Conservation (phyloP, 768 basidiomycete genomes). For the Boletus rubescentipes region DNA sequence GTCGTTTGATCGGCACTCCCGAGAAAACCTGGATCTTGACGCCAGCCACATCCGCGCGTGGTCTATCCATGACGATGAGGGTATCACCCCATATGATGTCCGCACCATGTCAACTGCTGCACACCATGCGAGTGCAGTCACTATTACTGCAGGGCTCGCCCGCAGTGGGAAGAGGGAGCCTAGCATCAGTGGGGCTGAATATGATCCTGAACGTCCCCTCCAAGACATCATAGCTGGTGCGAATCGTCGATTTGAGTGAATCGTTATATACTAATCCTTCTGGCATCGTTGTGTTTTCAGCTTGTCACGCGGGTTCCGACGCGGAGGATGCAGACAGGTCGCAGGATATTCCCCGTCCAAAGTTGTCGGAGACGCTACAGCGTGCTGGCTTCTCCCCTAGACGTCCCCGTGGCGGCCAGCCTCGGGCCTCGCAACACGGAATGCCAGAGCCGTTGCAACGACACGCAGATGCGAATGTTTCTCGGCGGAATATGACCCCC, state of each 20-base stretch:
- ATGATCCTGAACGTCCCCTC: conserved; percentile 80
- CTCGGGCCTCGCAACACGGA: conserved; percentile 23
- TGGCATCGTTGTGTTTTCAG: conserved; percentile 34
- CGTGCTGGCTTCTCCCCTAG: conserved; percentile 73
- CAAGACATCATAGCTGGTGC: conserved; percentile 69
- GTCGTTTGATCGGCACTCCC: conserved; percentile 59
- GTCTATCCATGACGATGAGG: conserved; percentile 68
- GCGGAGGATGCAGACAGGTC: conserved; percentile 47
- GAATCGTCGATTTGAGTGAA: not conserved
- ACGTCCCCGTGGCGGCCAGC: conserved; percentile 56
- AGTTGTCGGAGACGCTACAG: conserved; percentile 68
- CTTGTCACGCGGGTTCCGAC: conserved; percentile 48
- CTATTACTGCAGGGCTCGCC: conserved; percentile 77
- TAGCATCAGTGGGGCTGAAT: conserved; percentile 74
- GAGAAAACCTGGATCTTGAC: conserved; percentile 57
- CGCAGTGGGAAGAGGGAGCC: conserved; percentile 50
- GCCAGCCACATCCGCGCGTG: conserved; percentile 51
- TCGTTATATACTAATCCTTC: not conserved
- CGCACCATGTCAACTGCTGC: conserved; percentile 80
- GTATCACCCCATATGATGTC: conserved; percentile 62
- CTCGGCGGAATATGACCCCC: conserved; percentile 34
- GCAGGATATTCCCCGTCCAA: conserved; percentile 50
- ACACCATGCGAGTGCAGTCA: conserved; percentile 88
- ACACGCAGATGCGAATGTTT: conserved; percentile 10
- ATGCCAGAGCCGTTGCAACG: conserved; percentile 14